These are phyloP conservation scores for Cryptosporidium sp. DNA, from an alignment of 169 alveolate genomes.

Conservation along the genomic window DNA sequence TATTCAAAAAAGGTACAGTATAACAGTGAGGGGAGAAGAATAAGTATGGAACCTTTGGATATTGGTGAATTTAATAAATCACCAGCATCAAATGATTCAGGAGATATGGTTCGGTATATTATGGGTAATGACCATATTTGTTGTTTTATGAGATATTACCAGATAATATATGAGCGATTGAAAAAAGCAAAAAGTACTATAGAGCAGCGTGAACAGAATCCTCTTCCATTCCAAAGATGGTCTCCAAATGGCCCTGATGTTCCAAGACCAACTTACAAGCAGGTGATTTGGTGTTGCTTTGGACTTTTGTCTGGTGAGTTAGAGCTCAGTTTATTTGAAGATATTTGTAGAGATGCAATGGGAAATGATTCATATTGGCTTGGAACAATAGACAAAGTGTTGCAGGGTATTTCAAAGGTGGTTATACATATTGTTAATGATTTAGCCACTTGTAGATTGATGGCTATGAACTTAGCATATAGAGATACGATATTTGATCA, in stretches of 20 bases:
- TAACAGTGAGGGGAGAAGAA: slow-evolving; percentile 18
- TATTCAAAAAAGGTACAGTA: slow-evolving; percentile 6
- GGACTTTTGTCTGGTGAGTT: slow-evolving; percentile 70
- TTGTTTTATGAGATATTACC: slow-evolving; percentile 78
- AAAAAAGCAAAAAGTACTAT: slow-evolving; percentile 78
- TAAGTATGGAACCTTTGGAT: slow-evolving; percentile 4
- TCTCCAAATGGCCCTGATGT: slow-evolving; percentile 76
- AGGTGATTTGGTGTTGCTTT: slow-evolving; percentile 72
- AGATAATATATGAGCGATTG: slow-evolving; percentile 81
- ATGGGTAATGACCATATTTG: slow-evolving; percentile 76
- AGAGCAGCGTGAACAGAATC: slow-evolving; percentile 59
- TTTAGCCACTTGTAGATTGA: slow-evolving; percentile 62
- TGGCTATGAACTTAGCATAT: slow-evolving; percentile 68
- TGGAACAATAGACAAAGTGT: slow-evolving; percentile 83
- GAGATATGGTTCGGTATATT: slow-evolving; percentile 55
- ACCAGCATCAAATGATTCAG: background rate
- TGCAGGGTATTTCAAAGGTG: slow-evolving; percentile 68
- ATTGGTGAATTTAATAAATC: background rate
- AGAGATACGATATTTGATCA: slow-evolving; percentile 72
- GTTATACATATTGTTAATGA: slow-evolving; percentile 71
- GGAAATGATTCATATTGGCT: slow-evolving; percentile 84
- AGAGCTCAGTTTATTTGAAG: slow-evolving; percentile 79
- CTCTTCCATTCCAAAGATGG: slow-evolving; percentile 75
- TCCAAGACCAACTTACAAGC: slow-evolving; percentile 72
- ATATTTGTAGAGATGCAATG: slow-evolving; percentile 81